Evolutionary conservation across 495 filamentous ascomycete species (phyloP), one percentile per base, ranked within the genome.

Genomic region (Penicillium roqueforti): DNA sequence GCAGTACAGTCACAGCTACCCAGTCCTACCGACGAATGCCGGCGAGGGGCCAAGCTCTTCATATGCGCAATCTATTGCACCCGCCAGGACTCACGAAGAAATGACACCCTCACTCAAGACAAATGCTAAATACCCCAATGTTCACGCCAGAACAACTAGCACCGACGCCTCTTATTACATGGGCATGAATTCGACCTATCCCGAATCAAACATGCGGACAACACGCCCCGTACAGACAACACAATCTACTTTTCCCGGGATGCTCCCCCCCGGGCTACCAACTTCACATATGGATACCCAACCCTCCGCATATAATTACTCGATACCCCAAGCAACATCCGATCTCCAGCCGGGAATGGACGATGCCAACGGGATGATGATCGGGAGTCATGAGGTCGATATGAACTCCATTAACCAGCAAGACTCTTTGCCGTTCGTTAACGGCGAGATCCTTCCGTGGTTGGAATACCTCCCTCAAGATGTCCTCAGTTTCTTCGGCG

Each of bases 381-480:
- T 89, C 54, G 83, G 88, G 61, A 85, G 78, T 53, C 84, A 86
- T 49, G 86, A 89, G 51, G 77, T 88, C 43, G 83, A 87, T 60
- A 83, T 87, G 78, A 73, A 70, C 7, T 58, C 64, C 1, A 65
- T 77, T 22, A 70, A 75, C 11, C 68, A 75, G 49, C 71, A 73
- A 28, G 68, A 74, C 14, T 61, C 71, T 1, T 68, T 76, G 34
- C 74, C 74, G 1, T 75, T 76, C 16, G 67, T 81, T 11, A 77
- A 72, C 13, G 75, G 75, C 5, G 78, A 83, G 20, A 84, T 86
- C 67, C 71, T 86, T 45, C 82, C 83, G 6, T 88, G 84, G 83
- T 73, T 87, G 16, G 83, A 86, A 57, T 87, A 86, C 57, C 71
- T 85, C n/a, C 83, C 84, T 0, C 79, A 80, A 34, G 83, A 86